Conservation (phyloP, 768 basidiomycete species). For the Podaxis pistillaris region DNA sequence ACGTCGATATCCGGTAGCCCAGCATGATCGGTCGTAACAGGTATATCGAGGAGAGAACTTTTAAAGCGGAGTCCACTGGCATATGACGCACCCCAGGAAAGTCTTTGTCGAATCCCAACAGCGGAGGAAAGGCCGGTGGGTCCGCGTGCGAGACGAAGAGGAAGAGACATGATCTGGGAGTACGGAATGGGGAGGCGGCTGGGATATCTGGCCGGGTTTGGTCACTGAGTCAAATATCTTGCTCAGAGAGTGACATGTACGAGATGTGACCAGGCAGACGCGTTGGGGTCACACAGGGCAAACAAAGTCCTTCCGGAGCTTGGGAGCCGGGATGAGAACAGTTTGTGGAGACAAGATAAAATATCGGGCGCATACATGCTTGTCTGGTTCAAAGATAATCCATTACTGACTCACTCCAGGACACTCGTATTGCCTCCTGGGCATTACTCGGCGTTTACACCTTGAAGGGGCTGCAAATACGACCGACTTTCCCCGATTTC, state of each 20-base stretch:
- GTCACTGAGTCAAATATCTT: neutral
- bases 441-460: neutral
- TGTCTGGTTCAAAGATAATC: neutral
- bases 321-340: neutral
- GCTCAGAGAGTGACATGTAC: neutral
- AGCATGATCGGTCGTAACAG: conserved; percentile 8
- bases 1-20: conserved; percentile 36
- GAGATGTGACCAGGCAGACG: conserved; percentile 3
- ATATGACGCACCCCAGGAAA: conserved; percentile 12
- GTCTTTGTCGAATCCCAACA: neutral
- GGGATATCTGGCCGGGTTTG: neutral
- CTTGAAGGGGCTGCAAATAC: neutral
- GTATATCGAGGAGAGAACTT: conserved; percentile 16
- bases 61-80: neutral
- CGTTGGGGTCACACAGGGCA: conserved; percentile 7
- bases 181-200: neutral
- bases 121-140: conserved; percentile 7
- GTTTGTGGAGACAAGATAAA: neutral
- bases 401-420: neutral
- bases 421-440: neutral
- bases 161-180: conserved; percentile 20
- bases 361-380: neutral
- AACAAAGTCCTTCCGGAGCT: neutral
- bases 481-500: neutral
- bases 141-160: conserved; percentile 20